Evolutionary conservation across 164 flowering plant genomes (phyloP), one percentile per base, ranked within the genome.

Genomic region (Saururus chinensis): DNA sequence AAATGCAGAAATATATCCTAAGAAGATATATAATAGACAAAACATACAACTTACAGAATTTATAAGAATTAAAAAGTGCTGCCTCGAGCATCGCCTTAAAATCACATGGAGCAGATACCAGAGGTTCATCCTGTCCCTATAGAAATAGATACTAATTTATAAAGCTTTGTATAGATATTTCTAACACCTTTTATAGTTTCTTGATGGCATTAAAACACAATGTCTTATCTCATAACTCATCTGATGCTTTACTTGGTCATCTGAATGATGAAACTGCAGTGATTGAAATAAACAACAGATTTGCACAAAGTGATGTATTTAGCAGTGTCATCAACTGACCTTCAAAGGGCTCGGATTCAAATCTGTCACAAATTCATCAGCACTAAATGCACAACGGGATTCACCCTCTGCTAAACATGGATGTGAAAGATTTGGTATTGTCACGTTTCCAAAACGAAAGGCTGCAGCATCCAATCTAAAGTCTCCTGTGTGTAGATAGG

Each of bases 81-180:
- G 75, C 75, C 67, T 73, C 75, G 65, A 73, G 75, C 75, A 73
- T 73, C 40, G 72, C 72, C 62, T 73, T 73, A 49, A 73, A 73
- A 62, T 73, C 72, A 59, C 19, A 73, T 48, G 75, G 69, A 65
- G 75, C 75, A 45, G 75, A 73, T 19, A 73, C 69, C 60, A 73
- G 53, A 10, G 75, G 72, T 51, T 68, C 72, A 62, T 21, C 26
- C 62, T 56, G 64, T 42, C 54, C 66, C 75, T 73, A 66, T 59
- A 20, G 67, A 68, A 26, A 13, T 48, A 42, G 22, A 23, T 48
- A 23, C 16, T 11, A 51, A 4, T 14, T 14, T 14, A 51, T 2
- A 12, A 51, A n/a, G n/a, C n/a, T n/a, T n/a, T n/a, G n/a, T n/a
- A n/a, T n/a, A 51, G 4, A 20, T 12, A 51, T 14, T 51, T 4